phyloP scores from a whole-genome alignment of 208 protist genomes.

The Trypanosoma rangeli region DNA sequence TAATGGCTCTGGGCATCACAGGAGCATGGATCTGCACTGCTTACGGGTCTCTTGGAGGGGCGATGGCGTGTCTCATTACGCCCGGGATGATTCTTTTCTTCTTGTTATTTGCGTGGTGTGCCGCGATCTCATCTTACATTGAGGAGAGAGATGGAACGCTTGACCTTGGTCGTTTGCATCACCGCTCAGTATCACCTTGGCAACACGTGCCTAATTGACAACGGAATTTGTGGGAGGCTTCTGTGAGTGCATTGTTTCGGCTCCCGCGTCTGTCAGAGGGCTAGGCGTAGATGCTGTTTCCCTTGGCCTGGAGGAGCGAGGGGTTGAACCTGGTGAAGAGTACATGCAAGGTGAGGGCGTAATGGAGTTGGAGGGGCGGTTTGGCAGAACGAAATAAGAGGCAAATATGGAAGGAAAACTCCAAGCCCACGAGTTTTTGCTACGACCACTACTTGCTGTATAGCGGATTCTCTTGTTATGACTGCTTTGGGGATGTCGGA shows the following conservation, averaged over 20 bases:
- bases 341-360: too few species aligned
- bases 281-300: neutral
- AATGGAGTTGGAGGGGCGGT: neutral
- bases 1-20: conserved; percentile 45
- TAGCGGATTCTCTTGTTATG: neutral
- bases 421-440: neutral
- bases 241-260: neutral
- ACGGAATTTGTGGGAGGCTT: neutral
- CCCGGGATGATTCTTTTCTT: conserved; percentile 43
- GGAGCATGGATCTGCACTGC: conserved; percentile 52
- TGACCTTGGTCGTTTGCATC: neutral
- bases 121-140: conserved; percentile 20
- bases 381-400: neutral
- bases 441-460: neutral
- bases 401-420: neutral
- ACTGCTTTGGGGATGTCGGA: neutral
- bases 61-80: conserved; percentile 42
- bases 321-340: too few species aligned
- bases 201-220: neutral
- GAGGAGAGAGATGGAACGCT: conserved; percentile 3
- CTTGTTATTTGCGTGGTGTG: conserved; percentile 30
- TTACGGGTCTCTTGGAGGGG: conserved; percentile 33
- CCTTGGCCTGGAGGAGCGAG: too few species aligned
- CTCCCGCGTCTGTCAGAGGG: neutral
- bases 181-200: neutral